phyloP scores from a whole-genome alignment of 805 yeast genomes.

The Kodamaea hsintzibuensis region DNA sequence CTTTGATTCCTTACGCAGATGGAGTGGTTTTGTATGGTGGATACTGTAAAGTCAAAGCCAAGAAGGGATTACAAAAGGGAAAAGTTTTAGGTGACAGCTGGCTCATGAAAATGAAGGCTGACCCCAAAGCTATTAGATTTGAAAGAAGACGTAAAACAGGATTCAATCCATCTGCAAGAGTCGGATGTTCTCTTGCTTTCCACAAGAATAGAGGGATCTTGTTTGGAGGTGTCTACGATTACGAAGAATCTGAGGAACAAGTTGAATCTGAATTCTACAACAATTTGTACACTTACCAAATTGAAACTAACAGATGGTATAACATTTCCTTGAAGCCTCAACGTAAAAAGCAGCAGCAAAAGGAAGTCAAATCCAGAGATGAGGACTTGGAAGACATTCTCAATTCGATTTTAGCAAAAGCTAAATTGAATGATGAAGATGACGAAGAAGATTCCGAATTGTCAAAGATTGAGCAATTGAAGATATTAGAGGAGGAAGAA shows the following conservation, averaged over 20 bases:
- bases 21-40: conserved; percentile 93
- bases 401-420: conserved; percentile 70
- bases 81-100: conserved; percentile 85
- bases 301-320: conserved; percentile 88
- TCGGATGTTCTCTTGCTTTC: conserved; percentile 86
- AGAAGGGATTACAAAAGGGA: conserved; percentile 86
- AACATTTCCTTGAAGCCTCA: conserved; percentile 62
- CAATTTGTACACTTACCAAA: conserved; percentile 75
- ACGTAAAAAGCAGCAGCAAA: conserved; percentile 49
- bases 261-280: conserved; percentile 84
- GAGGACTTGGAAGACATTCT: conserved; percentile 81
- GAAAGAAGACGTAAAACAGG: conserved; percentile 90
- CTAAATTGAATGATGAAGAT: conserved; percentile 64
- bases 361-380: conserved; percentile 59
- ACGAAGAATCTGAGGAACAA: conserved; percentile 92
- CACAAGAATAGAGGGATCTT: conserved; percentile 91
- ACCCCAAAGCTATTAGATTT: conserved; percentile 75
- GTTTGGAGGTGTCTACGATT: conserved; percentile 96
- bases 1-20: conserved; percentile 72
- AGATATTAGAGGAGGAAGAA: conserved; percentile 37
- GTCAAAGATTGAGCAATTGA: conserved; percentile 37
- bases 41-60: conserved; percentile 88
- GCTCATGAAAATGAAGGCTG: conserved; percentile 84
- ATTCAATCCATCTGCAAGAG: conserved; percentile 87
- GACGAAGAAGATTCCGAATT: conserved; percentile 37